Conservation (phyloP, 2,329 filamentous ascomycete species). For the Didymella pomorum region DNA sequence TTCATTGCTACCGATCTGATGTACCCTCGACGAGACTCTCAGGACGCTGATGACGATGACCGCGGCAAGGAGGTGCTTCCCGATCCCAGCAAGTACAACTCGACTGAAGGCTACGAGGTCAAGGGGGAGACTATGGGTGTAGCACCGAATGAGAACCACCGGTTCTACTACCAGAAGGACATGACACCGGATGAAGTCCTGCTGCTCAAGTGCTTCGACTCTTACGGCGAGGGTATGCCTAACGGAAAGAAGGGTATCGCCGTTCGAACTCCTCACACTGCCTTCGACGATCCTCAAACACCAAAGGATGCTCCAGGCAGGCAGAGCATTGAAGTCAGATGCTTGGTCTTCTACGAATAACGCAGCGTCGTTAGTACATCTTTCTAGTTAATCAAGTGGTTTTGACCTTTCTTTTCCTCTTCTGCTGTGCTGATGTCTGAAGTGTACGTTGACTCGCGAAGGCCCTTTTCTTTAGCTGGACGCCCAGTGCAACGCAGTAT, state of each 20-base stretch:
- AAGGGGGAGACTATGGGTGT: constrained; percentile 70
- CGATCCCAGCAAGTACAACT: constrained; percentile 55
- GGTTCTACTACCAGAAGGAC: constrained; percentile 72
- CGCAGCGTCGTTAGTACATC: neutral
- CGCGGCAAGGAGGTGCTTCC: constrained; percentile 66
- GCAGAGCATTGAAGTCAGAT: constrained; percentile 71
- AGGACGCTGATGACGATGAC: constrained; percentile 57
- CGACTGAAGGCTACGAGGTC: constrained; percentile 68
- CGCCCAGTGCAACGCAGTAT: neutral
- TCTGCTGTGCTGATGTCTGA: neutral
- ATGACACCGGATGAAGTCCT: constrained; percentile 67
- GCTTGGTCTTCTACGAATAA: constrained; percentile 67
- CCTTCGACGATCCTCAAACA: constrained; percentile 63
- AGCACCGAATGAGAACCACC: constrained; percentile 64
- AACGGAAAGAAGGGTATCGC: constrained; percentile 52
- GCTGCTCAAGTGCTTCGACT: constrained; percentile 62
- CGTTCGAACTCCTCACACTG: constrained; percentile 70
- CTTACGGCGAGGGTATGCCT: constrained; percentile 53
- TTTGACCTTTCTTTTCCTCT: neutral
- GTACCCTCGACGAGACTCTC: constrained; percentile 62
- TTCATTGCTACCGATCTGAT: constrained; percentile 69
- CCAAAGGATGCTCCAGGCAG: constrained; percentile 59
- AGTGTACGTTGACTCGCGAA: neutral
- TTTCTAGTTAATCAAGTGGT: neutral
- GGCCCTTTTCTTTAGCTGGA: neutral